These are phyloP conservation scores for Acacia melanoxylon DNA, from an alignment of 306 rosid species.

Conservation along the genomic window DNA sequence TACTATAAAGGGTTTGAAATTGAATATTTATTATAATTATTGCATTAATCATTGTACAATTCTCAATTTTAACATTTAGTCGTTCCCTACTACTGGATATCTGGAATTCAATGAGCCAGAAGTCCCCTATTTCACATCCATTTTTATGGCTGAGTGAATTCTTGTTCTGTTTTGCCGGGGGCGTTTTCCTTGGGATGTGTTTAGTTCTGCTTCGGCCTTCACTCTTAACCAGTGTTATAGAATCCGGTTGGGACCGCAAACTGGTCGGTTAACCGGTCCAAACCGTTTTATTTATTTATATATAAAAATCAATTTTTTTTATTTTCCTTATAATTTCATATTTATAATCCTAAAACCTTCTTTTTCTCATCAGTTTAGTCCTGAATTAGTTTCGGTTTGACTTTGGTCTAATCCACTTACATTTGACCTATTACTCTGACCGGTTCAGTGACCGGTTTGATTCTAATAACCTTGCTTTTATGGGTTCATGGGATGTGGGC, in stretches of 20 bases:
- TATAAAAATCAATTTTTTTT: too few species aligned
- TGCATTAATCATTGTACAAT: not conserved
- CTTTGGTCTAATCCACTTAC: too few species aligned
- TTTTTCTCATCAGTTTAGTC: too few species aligned
- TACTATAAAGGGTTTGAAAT: not conserved
- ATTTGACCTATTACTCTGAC: fast-evolving
- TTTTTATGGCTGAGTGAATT: not conserved
- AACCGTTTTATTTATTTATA: too few species aligned
- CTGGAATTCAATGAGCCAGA: not conserved
- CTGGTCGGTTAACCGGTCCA: too few species aligned
- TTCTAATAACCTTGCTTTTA: too few species aligned
- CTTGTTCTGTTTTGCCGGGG: not conserved
- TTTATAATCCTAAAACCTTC: too few species aligned
- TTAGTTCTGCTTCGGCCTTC: not conserved
- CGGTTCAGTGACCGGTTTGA: too few species aligned
- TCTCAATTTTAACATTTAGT: not conserved
- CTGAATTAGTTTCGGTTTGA: too few species aligned
- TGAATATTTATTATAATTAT: not conserved
- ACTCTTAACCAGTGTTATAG: too few species aligned
- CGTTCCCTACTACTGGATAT: not conserved
- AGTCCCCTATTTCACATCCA: not conserved
- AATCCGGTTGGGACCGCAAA: too few species aligned
- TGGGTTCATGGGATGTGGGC: not conserved
- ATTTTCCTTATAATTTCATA: too few species aligned
- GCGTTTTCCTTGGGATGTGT: not conserved